Conservation (phyloP, 139 green algal species). For the Nannochloris sp. region DNA sequence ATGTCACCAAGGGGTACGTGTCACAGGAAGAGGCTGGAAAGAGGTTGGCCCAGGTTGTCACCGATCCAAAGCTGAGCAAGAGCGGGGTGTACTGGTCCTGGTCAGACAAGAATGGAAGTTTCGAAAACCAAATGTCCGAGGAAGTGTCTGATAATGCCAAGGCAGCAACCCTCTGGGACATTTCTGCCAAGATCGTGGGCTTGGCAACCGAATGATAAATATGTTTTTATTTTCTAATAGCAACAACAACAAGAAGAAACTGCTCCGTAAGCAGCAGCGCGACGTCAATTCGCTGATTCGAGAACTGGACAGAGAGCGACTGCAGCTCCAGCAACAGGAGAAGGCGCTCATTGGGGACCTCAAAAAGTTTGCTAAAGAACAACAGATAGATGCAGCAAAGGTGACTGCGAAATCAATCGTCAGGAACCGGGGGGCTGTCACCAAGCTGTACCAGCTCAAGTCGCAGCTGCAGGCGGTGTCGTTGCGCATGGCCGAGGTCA, state of each 20-base stretch:
- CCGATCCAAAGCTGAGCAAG: conserved; percentile 55
- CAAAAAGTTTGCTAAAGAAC: conserved; percentile 93
- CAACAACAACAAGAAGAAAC: conserved; percentile 56
- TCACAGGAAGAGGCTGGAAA: conserved; percentile 76
- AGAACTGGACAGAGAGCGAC: conserved; percentile 84
- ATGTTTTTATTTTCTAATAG: not conserved
- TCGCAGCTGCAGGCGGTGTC: conserved; percentile 95
- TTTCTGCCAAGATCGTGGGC: conserved; percentile 65
- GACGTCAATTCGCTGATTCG: conserved; percentile 95
- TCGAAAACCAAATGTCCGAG: conserved; percentile 32
- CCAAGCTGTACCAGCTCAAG: conserved; percentile 93
- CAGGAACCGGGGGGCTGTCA: conserved; percentile 93
- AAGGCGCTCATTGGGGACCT: conserved; percentile 85
- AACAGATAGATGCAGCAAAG: conserved; percentile 94
- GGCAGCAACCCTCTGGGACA: conserved; percentile 66
- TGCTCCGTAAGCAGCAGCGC: conserved; percentile 97
- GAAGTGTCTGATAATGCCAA: conserved; percentile 64
- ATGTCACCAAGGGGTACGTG: conserved; percentile 88
- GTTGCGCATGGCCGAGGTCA: conserved; percentile 85
- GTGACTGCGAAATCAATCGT: conserved; percentile 98
- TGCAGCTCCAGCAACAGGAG: conserved; percentile 50
- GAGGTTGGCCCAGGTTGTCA: conserved; percentile 73
- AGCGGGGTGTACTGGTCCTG: conserved; percentile 81
- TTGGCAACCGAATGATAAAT: conserved; percentile 31
- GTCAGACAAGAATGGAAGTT: conserved; percentile 44